phyloP scores from a whole-genome alignment of 371 early-diverging fungal genomes.

The Syncephalastrum racemosum region DNA sequence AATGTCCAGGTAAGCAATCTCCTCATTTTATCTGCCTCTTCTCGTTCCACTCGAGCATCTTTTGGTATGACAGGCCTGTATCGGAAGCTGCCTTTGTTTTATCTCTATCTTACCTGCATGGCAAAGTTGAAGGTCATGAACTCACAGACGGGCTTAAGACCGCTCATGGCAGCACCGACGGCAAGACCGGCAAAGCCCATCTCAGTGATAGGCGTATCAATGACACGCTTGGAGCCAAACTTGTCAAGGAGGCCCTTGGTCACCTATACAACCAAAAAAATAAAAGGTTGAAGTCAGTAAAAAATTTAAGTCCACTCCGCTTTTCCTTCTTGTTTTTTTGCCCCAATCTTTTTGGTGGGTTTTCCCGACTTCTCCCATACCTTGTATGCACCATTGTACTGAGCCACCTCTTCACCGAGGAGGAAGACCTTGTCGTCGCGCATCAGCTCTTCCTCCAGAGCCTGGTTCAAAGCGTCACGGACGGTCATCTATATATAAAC shows the following conservation, averaged over 20 bases:
- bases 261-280: constrained; percentile 60
- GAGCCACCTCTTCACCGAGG: constrained; percentile 98
- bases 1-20: too few relatives aligned
- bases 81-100: neutral
- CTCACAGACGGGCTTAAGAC: constrained; percentile 98
- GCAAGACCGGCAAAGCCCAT: constrained; percentile 99
- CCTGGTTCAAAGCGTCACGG: constrained; percentile 97
- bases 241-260: constrained; percentile 98
- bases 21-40: constrained; percentile 4
- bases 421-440: constrained; percentile 92
- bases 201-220: constrained; percentile 99
- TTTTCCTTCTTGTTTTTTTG: constrained; percentile 9
- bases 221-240: constrained; percentile 95
- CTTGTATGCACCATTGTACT: constrained; percentile 99
- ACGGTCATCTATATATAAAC: constrained; percentile 83
- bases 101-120: constrained; percentile 82
- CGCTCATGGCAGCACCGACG: constrained; percentile 95
- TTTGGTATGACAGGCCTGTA: neutral
- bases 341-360: constrained; percentile 47
- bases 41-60: neutral
- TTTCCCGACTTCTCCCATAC: constrained; percentile 60
- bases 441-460: constrained; percentile 97
- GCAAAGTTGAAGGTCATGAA: constrained; percentile 99
- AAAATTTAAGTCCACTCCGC: constrained; percentile 1
- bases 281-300: neutral